Evolutionary conservation across 1,139 yeast genomes (phyloP).

Genomic region (Blastobotrys elegans): DNA sequence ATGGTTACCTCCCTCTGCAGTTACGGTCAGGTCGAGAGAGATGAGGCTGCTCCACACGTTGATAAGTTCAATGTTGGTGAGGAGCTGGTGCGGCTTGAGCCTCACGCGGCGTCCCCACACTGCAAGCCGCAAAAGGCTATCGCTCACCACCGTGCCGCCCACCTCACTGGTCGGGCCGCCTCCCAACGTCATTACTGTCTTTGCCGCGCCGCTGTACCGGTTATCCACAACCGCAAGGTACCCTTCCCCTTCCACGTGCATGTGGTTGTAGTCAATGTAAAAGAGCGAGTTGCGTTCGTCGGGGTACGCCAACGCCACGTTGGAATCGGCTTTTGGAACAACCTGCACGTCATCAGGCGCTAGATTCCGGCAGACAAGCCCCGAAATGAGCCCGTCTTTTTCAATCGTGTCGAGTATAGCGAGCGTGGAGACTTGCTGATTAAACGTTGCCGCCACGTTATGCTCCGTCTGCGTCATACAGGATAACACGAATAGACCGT

Average conservation of each 20-base stretch:
- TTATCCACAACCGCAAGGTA: conserved; percentile 43
- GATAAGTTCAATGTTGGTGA: conserved; percentile 39
- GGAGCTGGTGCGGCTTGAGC: background rate
- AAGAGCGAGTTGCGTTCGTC: conserved; percentile 43
- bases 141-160: conserved; percentile 24
- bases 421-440: background rate
- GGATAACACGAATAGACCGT: conserved; percentile 1
- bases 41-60: conserved; percentile 45
- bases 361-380: conserved; percentile 14
- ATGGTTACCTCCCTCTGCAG: conserved; percentile 46
- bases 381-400: background rate
- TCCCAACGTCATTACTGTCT: background rate
- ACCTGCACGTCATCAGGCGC: conserved; percentile 13
- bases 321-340: conserved; percentile 34
- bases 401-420: background rate
- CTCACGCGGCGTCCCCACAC: conserved; percentile 6
- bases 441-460: background rate
- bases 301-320: conserved; percentile 23
- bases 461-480: background rate
- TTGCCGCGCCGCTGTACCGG: background rate
- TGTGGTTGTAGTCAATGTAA: conserved; percentile 36
- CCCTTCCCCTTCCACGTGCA: background rate
- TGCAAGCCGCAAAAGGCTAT: conserved; percentile 26
- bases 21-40: conserved; percentile 28
- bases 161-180: background rate